These are phyloP conservation scores for Chalaropsis thielavioides DNA, from an alignment of 2,329 filamentous ascomycete species.

Conservation along the genomic window DNA sequence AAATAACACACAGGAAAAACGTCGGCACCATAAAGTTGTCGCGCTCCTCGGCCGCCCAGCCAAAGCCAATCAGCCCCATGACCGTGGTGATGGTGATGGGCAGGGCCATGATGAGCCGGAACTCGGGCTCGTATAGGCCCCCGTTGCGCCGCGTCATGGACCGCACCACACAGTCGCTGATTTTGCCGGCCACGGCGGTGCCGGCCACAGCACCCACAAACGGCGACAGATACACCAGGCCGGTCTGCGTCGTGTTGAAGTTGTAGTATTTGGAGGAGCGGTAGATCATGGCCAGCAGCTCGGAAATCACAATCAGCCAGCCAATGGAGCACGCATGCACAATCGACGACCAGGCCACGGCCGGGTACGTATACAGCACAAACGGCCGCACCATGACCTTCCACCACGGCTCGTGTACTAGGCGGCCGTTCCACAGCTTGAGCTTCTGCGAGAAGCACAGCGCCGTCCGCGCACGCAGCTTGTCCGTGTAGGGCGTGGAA, in stretches of 20 bases:
- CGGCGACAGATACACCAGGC: slow-evolving; percentile 77
- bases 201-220: slow-evolving; percentile 81
- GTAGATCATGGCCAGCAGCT: slow-evolving; percentile 71
- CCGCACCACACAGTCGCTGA: slow-evolving; percentile 73
- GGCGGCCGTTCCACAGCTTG: slow-evolving; percentile 60
- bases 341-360: slow-evolving; percentile 73
- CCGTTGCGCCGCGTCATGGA: slow-evolving; percentile 73
- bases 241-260: slow-evolving; percentile 66
- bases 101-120: slow-evolving; percentile 72
- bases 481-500: slow-evolving; percentile 48
- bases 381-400: slow-evolving; percentile 67
- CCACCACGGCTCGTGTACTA: slow-evolving; percentile 65
- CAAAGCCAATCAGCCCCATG: slow-evolving; percentile 84
- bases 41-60: slow-evolving; percentile 68
- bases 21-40: slow-evolving; percentile 87
- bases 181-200: slow-evolving; percentile 78
- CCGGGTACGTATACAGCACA: slow-evolving; percentile 73
- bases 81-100: slow-evolving; percentile 67
- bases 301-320: slow-evolving; percentile 90
- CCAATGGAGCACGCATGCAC: slow-evolving; percentile 64
- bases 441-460: slow-evolving; percentile 63
- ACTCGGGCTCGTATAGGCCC: slow-evolving; percentile 92
- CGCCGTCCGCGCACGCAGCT: slow-evolving; percentile 49
- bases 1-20: slow-evolving; percentile 80
- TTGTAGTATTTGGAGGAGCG: slow-evolving; percentile 55